Evolutionary conservation across 768 basidiomycete species (phyloP).

Genomic region (Daedaleopsis nitida): DNA sequence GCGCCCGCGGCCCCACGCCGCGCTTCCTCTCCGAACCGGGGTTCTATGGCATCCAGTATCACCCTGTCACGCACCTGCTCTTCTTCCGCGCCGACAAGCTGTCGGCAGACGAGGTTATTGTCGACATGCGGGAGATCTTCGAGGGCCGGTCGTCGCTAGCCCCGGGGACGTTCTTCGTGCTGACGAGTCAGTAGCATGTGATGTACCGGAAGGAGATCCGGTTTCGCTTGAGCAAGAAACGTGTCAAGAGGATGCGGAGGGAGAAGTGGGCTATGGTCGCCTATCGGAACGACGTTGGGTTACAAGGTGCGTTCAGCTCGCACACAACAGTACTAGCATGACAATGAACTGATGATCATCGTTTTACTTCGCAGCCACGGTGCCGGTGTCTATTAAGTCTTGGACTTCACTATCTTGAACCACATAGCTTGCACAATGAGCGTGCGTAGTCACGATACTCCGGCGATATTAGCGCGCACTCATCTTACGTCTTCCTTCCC

Average conservation of each 20-base stretch:
- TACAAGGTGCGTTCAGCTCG: background rate
- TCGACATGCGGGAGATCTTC: background rate
- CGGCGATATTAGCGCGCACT: too few species aligned
- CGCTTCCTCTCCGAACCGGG: background rate
- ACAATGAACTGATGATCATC: too few species aligned
- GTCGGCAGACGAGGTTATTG: background rate
- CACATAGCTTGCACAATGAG: too few species aligned
- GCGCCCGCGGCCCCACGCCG: conserved; percentile 1
- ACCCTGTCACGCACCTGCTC: conserved; percentile 1
- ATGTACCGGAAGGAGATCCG: conserved; percentile 5
- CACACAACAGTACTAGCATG: too few species aligned
- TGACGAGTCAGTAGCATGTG: conserved; percentile 14
- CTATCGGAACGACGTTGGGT: conserved; percentile 5
- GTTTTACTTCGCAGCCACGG: too few species aligned
- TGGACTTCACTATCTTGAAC: too few species aligned
- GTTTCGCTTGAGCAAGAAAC: conserved; percentile 17
- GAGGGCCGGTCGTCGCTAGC: conserved; percentile 4
- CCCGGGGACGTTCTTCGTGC: conserved; percentile 12
- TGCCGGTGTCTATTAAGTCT: too few species aligned
- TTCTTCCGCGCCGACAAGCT: conserved; percentile 1
- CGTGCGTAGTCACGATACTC: too few species aligned
- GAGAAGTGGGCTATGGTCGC: conserved; percentile 16
- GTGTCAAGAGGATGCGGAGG: conserved; percentile 15
- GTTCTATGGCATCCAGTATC: background rate
- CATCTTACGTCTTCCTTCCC: too few species aligned